phyloP scores from a whole-genome alignment of 169 alveolate genomes.

The Plasmodium billcollinsi region DNA sequence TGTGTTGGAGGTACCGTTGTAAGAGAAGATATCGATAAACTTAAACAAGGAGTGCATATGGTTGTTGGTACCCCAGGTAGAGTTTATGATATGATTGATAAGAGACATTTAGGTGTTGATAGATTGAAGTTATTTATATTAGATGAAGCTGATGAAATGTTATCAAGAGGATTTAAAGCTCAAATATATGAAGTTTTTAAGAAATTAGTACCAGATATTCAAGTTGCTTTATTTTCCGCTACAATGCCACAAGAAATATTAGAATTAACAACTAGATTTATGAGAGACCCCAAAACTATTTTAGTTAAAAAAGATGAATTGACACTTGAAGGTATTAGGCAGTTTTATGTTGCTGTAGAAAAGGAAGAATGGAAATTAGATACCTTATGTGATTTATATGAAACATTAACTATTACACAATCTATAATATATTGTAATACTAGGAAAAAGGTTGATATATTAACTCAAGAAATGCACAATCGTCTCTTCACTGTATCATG shows the following conservation, averaged over 20 bases:
- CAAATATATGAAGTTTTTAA: conserved; percentile 97
- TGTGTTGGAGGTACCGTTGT: conserved; percentile 98
- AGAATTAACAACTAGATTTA: conserved; percentile 97
- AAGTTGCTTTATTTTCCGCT: conserved; percentile 98
- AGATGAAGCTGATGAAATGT: conserved; percentile 99
- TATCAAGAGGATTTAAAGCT: conserved; percentile 97
- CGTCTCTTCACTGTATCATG: conserved; percentile 96
- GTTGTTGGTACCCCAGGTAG: conserved; percentile 99
- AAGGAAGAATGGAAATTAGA: conserved; percentile 99
- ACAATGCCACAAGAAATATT: conserved; percentile 98
- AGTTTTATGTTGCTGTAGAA: conserved; percentile 98
- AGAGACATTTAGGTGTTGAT: conserved; percentile 95
- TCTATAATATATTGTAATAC: conserved; percentile 99
- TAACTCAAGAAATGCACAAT: conserved; percentile 97
- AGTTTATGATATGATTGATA: conserved; percentile 98
- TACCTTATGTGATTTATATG: conserved; percentile 98
- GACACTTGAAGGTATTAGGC: conserved; percentile 98
- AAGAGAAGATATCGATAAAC: conserved; percentile 96
- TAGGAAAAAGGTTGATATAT: conserved; percentile 96
- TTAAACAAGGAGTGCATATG: conserved; percentile 98
- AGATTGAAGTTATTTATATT: conserved; percentile 95
- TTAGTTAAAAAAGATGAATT: conserved; percentile 98
- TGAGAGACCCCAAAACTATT: conserved; percentile 98
- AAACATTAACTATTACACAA: conserved; percentile 98
- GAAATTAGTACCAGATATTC: conserved; percentile 96